Base-by-base conservation (phyloP, 208 protist species). In the Tritrichomonas foetus region DNA sequence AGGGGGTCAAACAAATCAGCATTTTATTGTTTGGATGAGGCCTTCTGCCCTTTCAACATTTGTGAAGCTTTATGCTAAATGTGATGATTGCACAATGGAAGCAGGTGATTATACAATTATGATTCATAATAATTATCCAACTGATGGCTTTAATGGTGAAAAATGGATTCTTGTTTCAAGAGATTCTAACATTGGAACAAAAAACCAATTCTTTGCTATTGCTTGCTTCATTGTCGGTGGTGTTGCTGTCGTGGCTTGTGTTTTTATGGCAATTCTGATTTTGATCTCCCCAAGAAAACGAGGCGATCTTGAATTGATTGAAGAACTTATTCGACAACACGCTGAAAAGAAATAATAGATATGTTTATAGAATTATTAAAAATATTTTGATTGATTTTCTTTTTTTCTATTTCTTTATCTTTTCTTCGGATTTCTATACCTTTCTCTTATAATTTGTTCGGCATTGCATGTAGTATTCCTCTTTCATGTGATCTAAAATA, bases 21-120 rank as follows among this genome's bases (percentile, higher is more conserved):
- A 78, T 44, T 78, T 78, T 33, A 78, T 78, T 47, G 69, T 78
- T 47, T 78, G 69, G 69, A 78, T 78, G 69, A 78, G 69, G 44
- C 1, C 36, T 47, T 5, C 9, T 44, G 69, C 69, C 9, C 20
- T 78, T 8, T 33, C 69, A 78, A 78, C 69, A 36, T 47, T 78
- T 3, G 5, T 44, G 5, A 78, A 78, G 36, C 36, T 44, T 27
- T 78, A 78, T 44, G 3, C 69, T 47, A 13, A 39, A 13, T 78
- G 69, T 33, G 44, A 78, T 22, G 69, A 78, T 44, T 78, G 69
- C 25, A 78, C 27, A 47, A 78, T 78, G 3, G 33, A 36, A 27
- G 9, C 69, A 27, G 69, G 69, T 22, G 36, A 78, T 44, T 36
- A 44, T 44, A 8, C 69, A 16, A 78, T 78, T 44, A 5, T 9